Conservation (phyloP, 768 basidiomycete species). For the Pholiota conissans region DNA sequence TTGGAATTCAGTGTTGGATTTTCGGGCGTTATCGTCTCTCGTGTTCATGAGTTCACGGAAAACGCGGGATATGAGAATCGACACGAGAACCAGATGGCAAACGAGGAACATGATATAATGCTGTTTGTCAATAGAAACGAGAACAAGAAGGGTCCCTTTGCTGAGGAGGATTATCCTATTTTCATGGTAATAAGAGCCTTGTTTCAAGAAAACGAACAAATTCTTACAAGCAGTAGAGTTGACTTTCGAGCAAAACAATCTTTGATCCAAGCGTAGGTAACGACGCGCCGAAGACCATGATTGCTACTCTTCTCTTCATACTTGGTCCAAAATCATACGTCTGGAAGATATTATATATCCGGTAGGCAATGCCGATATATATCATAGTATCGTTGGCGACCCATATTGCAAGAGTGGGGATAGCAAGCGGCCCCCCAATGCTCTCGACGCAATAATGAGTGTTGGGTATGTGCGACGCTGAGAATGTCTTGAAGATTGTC, state of each 20-base stretch:
- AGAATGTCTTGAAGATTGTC: conserved; percentile 5
- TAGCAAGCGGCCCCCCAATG: conserved; percentile 6
- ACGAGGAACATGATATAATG: neutral
- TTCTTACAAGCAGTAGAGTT: conserved; percentile 6
- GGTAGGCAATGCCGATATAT: conserved; percentile 10
- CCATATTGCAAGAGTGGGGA: conserved; percentile 1
- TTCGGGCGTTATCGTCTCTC: neutral
- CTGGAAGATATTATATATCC: conserved; percentile 8
- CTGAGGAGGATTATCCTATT: conserved; percentile 1
- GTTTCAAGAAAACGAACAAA: neutral
- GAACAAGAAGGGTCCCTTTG: neutral
- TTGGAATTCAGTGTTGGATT: neutral
- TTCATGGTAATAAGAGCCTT: neutral
- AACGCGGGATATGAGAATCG: conserved; percentile 2
- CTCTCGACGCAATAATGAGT: conserved; percentile 9
- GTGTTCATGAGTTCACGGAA: neutral
- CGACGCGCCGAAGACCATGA: conserved; percentile 1
- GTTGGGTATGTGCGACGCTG: neutral
- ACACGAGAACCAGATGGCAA: neutral
- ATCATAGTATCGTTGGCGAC: conserved; percentile 5
- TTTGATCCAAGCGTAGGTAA: neutral
- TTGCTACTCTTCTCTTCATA: neutral
- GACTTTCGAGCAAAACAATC: conserved; percentile 5
- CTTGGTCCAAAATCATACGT: neutral
- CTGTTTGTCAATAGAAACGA: neutral